Base-by-base conservation (phyloP, 1,139 yeast genomes). In the Geotrichum histeridarum region DNA sequence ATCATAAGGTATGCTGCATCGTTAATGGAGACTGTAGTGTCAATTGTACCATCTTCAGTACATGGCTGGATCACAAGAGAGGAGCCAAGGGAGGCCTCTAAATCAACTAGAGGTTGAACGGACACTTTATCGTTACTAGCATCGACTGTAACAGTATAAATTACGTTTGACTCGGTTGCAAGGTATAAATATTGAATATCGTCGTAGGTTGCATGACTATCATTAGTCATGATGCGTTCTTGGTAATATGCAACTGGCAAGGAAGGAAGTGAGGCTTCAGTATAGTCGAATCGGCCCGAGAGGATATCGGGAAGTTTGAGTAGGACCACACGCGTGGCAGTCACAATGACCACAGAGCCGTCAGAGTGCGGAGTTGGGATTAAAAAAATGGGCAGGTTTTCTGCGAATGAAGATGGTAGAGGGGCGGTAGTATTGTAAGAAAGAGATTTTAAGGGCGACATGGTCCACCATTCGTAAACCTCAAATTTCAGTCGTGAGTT, bases 1-100 rank as follows among this genome's bases (percentile, higher is more conserved):
- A 53, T 47, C 37, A 32, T 48, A 27, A 53, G 42, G 33, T 42
- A 18, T 9, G 48, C 50, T 8, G 55, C 52, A 8, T 48, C 55
- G 44, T 35, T 30, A 8, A 51, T 22, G 2, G 31, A 14, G 3
- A 33, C 42, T 11, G 33, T 8, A 12, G 18, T 4, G 9, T 39
- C 44, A 14, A 36, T 18, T 6, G 32, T 14, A 6, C 54, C 50
- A 22, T 32, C 4, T 17, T 37, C 45, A 12, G 42, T 14, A 30
- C 47, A 38, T 2, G 44, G 42, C 11, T 22, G 6, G 15, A 51
- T 32, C 8, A 51, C 32, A 2, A 51, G 27, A 11, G 46, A 39
- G n/a, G 36, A 38, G 11, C 54, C 54, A 8, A 51, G 32, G 12
- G 48, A 42, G n/a, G 47, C 32, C n/a, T 45, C 50, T 8, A 51